Percentiles rank a stretch among this genome's conserved stretches.
These are phyloP conservation scores for Chloris gayana DNA, from an alignment of 176 grass and related monocot species.

Conservation along the genomic window DNA sequence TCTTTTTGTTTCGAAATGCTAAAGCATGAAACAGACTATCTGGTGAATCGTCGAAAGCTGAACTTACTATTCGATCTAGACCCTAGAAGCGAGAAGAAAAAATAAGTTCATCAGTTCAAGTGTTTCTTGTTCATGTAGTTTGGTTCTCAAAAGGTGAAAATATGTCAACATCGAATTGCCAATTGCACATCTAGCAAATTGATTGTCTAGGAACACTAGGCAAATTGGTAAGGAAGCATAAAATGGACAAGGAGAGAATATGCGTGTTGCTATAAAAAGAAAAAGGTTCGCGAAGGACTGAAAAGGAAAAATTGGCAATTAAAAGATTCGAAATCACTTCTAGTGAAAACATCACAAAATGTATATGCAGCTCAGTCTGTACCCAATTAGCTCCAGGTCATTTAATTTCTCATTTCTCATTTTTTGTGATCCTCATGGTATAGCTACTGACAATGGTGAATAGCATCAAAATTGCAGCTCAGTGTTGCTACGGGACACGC, in stretches of 20 bases:
- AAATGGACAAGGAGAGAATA: neutral
- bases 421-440: constrained; percentile 1
- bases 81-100: neutral
- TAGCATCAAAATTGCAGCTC: constrained; percentile 38
- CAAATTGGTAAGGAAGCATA: neutral
- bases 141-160: neutral
- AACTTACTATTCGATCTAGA: neutral
- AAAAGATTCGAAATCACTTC: constrained; percentile 1
- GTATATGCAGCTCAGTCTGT: neutral
- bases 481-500: constrained; percentile 53
- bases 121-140: neutral
- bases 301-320: neutral
- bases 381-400: constrained; percentile 1
- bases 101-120: neutral
- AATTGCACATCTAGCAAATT: constrained; percentile 1
- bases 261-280: neutral
- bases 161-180: constrained; percentile 5
- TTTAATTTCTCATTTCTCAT: neutral
- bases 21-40: neutral
- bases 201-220: constrained; percentile 3
- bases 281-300: neutral
- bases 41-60: neutral
- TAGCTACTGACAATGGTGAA: no score
- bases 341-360: neutral
- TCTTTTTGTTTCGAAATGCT: neutral